A percentile compares a stretch with the other conserved stretches of the same genome.
phyloP scores from a whole-genome alignment of 805 yeast genomes.

The Lachancea thermotolerans region DNA sequence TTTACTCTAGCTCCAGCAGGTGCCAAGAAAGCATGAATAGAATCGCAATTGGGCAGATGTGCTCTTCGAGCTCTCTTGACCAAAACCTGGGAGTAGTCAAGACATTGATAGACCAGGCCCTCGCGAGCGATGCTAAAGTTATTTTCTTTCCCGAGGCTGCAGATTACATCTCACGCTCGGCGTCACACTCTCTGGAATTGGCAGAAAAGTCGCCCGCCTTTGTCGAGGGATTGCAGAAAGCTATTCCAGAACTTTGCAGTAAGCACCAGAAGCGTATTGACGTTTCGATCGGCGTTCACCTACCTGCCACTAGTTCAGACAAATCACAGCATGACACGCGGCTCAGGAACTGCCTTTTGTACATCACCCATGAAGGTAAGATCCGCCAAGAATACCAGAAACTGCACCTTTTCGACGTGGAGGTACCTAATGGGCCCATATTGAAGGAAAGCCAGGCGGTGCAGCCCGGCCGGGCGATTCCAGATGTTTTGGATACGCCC shows the following conservation, averaged over 20 bases:
- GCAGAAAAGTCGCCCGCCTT: slow-evolving; percentile 42
- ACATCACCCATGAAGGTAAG: slow-evolving; percentile 60
- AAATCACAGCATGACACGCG: slow-evolving; percentile 30
- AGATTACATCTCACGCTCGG: slow-evolving; percentile 73
- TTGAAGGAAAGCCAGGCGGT: slow-evolving; percentile 72
- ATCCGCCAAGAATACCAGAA: slow-evolving; percentile 71
- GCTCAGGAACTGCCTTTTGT: slow-evolving; percentile 66
- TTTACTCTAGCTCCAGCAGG: background rate
- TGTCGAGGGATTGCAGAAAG: slow-evolving; percentile 40
- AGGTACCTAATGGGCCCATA: slow-evolving; percentile 71
- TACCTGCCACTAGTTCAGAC: slow-evolving; percentile 45
- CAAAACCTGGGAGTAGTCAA: slow-evolving; percentile 56
- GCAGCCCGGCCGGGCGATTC: slow-evolving; percentile 60
- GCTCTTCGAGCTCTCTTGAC: slow-evolving; percentile 58
- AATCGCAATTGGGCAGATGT: slow-evolving; percentile 82
- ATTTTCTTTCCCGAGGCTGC: slow-evolving; percentile 91
- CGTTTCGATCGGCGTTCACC: slow-evolving; percentile 86
- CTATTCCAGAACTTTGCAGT: slow-evolving; percentile 37
- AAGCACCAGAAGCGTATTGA: slow-evolving; percentile 39
- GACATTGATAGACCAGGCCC: slow-evolving; percentile 57
- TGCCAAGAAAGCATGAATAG: slow-evolving; percentile 6
- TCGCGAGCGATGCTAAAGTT: slow-evolving; percentile 51
- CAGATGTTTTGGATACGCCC: slow-evolving; percentile 51
- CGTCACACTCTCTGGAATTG: slow-evolving; percentile 56
- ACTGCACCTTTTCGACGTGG: slow-evolving; percentile 84